Conservation (phyloP, 1,139 yeast genomes). For the Zygoascus sp. region DNA sequence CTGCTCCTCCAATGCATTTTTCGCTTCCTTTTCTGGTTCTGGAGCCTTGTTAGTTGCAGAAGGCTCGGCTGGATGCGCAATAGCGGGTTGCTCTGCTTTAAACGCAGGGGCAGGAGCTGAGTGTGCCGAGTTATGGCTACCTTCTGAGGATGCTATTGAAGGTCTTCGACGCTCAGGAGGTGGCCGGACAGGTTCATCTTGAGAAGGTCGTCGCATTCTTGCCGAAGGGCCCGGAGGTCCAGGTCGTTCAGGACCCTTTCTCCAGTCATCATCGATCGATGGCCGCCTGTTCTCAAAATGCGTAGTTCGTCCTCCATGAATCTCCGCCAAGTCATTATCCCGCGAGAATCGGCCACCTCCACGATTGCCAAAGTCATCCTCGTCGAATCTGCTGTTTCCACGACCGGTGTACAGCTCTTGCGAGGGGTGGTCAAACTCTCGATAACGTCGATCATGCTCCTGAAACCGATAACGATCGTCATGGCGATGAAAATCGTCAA, state of each 20-base stretch:
- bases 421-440: constrained; percentile 29
- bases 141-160: constrained; percentile 9
- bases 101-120: neutral
- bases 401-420: constrained; percentile 34
- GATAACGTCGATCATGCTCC: constrained; percentile 22
- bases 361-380: neutral
- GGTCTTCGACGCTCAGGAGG: constrained; percentile 2
- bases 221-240: neutral
- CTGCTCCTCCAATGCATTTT: constrained; percentile 29
- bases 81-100: neutral
- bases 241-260: neutral
- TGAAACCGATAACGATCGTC: constrained; percentile 12
- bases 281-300: constrained; percentile 1
- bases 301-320: neutral
- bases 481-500: constrained; percentile 10
- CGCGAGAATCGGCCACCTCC: constrained; percentile 4
- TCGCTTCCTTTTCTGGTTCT: constrained; percentile 3
- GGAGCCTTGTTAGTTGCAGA: constrained; percentile 31
- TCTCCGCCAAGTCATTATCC: constrained; percentile 3
- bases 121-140: neutral
- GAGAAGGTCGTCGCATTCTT: neutral
- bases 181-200: neutral
- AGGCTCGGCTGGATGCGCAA: constrained; percentile 12
- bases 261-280: constrained; percentile 10
- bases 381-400: constrained; percentile 31